A percentile compares a stretch with the other conserved stretches of the same genome.
Evolutionary conservation across 441 rosid species (phyloP).

Genomic region (Dalechampia spathulata): DNA sequence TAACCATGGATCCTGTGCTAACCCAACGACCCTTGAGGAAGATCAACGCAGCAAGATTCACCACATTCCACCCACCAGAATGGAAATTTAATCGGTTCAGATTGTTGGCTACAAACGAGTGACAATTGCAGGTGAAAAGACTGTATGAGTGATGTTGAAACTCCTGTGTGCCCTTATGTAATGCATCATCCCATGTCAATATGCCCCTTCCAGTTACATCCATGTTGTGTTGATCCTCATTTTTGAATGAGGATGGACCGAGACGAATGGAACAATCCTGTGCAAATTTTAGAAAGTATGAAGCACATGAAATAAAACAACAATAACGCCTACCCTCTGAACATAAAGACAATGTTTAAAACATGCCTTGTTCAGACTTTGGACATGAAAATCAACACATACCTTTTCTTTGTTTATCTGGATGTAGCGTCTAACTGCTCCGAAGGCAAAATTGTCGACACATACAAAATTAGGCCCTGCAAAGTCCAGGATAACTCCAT

Average conservation of each 20-base stretch:
- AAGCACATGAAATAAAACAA: too few relatives aligned
- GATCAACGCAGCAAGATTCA: conserved; percentile 52
- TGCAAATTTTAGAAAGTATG: too few relatives aligned
- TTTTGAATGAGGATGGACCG: conserved; percentile 32
- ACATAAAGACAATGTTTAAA: neutral
- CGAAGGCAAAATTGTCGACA: conserved; percentile 67
- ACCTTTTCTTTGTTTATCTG: conserved; percentile 76
- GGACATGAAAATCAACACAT: neutral
- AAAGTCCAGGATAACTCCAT: conserved; percentile 69
- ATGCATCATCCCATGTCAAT: conserved; percentile 66
- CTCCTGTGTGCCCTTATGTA: conserved; percentile 36
- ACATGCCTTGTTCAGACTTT: neutral
- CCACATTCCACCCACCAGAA: conserved; percentile 79
- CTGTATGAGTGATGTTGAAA: conserved; percentile 72
- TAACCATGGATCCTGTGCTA: conserved; percentile 33
- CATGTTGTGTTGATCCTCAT: conserved; percentile 36
- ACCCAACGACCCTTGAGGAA: conserved; percentile 68
- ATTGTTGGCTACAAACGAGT: conserved; percentile 67
- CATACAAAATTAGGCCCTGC: conserved; percentile 66
- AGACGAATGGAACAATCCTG: too few relatives aligned
- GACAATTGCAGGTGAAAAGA: conserved; percentile 87
- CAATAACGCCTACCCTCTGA: too few relatives aligned
- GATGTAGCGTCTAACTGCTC: conserved; percentile 64
- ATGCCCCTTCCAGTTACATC: conserved; percentile 43
- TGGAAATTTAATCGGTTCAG: conserved; percentile 64